These are phyloP conservation scores for Trichoderma guizhouense DNA, from an alignment of 2,329 filamentous ascomycete genomes.

Conservation along the genomic window DNA sequence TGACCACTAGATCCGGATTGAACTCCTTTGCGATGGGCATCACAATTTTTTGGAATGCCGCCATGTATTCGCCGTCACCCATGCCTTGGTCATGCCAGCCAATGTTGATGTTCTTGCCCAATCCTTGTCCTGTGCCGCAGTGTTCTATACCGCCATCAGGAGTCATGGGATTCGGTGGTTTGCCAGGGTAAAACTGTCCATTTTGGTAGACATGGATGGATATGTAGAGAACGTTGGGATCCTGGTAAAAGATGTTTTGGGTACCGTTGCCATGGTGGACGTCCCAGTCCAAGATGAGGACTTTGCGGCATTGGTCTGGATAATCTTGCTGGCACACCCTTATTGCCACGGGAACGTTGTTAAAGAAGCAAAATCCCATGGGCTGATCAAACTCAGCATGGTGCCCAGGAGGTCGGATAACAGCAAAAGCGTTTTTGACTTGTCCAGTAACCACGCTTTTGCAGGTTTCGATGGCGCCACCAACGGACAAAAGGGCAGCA, in stretches of 20 bases:
- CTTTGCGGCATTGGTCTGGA: conserved; percentile 76
- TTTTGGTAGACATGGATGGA: conserved; percentile 86
- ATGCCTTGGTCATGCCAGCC: conserved; percentile 71
- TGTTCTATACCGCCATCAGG: conserved; percentile 61
- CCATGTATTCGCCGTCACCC: conserved; percentile 96
- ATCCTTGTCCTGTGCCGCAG: conserved; percentile 52
- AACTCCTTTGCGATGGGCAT: conserved; percentile 97
- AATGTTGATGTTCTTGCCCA: conserved; percentile 64
- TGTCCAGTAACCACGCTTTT: conserved; percentile 79
- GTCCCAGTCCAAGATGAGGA: conserved; percentile 92
- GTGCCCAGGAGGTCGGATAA: conserved; percentile 92
- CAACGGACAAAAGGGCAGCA: conserved; percentile 79
- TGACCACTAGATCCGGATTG: conserved; percentile 87
- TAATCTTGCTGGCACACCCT: conserved; percentile 80
- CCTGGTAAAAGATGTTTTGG: conserved; percentile 92
- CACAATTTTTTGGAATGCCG: conserved; percentile 90
- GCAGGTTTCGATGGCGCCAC: conserved; percentile 93
- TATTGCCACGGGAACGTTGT: conserved; percentile 94
- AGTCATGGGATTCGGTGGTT: conserved; percentile 53
- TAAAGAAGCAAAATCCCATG: conserved; percentile 96
- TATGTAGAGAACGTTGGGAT: conserved; percentile 93
- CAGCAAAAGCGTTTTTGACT: conserved; percentile 92
- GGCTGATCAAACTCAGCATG: conserved; percentile 83
- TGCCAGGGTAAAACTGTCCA: conserved; percentile 79
- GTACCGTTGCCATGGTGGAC: conserved; percentile 84